Conservation (phyloP, 176 grass and related monocot genomes). For the Chloris gayana region DNA sequence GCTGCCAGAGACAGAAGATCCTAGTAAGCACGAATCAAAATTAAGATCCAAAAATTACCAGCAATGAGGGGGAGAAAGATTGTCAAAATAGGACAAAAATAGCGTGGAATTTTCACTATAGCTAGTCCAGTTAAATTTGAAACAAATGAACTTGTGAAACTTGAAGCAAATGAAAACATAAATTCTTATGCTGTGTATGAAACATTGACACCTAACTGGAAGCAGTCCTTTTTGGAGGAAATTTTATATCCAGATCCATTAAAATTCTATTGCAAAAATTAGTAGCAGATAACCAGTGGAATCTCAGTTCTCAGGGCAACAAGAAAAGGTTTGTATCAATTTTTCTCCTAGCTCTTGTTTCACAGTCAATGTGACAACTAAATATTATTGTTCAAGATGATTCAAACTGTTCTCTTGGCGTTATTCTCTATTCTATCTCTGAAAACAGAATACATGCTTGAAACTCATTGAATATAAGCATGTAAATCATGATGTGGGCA, state of each 20-base stretch:
- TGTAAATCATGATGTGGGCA: not conserved
- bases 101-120: constrained; percentile 2
- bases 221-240: not conserved
- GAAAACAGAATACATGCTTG: not conserved
- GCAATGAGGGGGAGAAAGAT: constrained; percentile 6
- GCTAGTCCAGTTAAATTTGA: not conserved
- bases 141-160: not conserved
- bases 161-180: not conserved
- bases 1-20: constrained; percentile 70
- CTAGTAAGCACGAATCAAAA: constrained; percentile 46
- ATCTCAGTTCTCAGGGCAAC: not conserved
- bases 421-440: not conserved
- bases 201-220: not conserved
- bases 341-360: not conserved
- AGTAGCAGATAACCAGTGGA: not conserved
- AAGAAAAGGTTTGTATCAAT: constrained; percentile 28
- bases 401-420: constrained; percentile 7
- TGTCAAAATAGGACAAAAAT: not conserved
- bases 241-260: constrained; percentile 8
- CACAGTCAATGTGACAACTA: not conserved
- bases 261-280: not conserved
- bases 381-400: constrained; percentile 2
- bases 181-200: not conserved
- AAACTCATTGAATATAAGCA: constrained; percentile 5
- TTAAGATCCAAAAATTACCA: constrained; percentile 41